These are phyloP conservation scores for Plectosphaerella plurivora DNA, from an alignment of 2,329 filamentous ascomycete genomes.

Conservation along the genomic window DNA sequence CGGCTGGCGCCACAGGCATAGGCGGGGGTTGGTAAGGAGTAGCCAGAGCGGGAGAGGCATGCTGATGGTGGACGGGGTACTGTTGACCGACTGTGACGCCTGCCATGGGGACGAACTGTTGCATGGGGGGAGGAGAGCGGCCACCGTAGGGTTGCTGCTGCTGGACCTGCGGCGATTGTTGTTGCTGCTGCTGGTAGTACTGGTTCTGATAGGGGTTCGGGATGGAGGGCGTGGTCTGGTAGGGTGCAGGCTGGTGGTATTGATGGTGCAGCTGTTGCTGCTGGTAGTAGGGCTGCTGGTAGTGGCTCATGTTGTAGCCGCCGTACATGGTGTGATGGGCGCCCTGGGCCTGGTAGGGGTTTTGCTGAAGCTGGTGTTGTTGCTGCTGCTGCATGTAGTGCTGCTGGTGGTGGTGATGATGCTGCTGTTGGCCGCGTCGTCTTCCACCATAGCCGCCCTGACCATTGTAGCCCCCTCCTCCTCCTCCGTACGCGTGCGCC, in stretches of 20 bases:
- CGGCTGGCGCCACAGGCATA: constrained; percentile 26
- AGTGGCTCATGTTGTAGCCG: constrained; percentile 37
- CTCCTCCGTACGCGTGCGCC: constrained; percentile 21
- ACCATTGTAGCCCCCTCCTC: constrained; percentile 16
- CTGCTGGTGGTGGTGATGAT: constrained; percentile 26
- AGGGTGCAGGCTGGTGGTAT: neutral
- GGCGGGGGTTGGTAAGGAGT: constrained; percentile 53
- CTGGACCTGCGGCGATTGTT: constrained; percentile 40
- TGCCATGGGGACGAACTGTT: constrained; percentile 48
- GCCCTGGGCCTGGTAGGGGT: constrained; percentile 16
- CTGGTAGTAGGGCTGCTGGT: constrained; percentile 39
- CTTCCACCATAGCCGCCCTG: constrained; percentile 20
- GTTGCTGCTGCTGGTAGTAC: constrained; percentile 26
- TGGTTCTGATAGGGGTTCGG: constrained; percentile 54
- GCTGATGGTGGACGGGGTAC: constrained; percentile 43
- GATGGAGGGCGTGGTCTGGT: constrained; percentile 19
- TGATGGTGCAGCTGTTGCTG: constrained; percentile 30
- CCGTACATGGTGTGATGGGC: constrained; percentile 39
- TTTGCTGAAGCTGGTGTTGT: constrained; percentile 26
- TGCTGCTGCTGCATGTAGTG: constrained; percentile 23
- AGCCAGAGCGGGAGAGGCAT: constrained; percentile 46
- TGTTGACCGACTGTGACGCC: constrained; percentile 38
- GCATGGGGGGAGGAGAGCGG: constrained; percentile 47
- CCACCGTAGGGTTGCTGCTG: constrained; percentile 38
- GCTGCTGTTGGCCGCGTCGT: constrained; percentile 18